Percentiles rank a stretch among this genome's conserved stretches.
Evolutionary conservation across 345 rosid species (phyloP).

Genomic region (Syzygium aqueum): DNA sequence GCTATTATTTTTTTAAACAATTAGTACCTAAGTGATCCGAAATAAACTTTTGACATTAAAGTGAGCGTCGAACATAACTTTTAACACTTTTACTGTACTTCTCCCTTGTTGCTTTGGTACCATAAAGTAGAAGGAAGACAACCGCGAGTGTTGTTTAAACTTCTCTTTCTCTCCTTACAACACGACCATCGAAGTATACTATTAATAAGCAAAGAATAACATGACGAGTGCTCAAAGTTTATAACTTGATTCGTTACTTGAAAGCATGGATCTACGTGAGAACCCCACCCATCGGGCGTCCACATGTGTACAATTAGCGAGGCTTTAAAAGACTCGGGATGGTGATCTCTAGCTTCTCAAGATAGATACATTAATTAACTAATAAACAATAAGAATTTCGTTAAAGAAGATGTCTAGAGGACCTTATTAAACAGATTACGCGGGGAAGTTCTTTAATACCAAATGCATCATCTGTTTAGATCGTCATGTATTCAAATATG

Average conservation of each 20-base stretch:
- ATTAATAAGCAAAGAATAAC: neutral
- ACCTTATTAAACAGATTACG: neutral
- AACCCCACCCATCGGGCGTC: neutral
- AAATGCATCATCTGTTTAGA: neutral
- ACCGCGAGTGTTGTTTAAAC: neutral
- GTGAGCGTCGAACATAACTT: no score
- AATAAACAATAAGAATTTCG: neutral
- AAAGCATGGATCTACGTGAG: neutral
- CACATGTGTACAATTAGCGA: neutral
- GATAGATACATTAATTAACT: neutral
- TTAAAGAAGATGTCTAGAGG: neutral
- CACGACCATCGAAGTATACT: neutral
- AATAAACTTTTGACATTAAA: no score
- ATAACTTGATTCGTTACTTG: neutral
- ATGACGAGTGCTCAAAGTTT: neutral
- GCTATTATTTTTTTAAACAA: no score
- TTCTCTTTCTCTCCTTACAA: neutral
- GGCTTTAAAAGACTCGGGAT: neutral
- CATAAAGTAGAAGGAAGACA: neutral
- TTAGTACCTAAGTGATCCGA: no score
- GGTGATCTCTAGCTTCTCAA: neutral
- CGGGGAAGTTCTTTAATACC: neutral
- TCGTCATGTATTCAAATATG: neutral
- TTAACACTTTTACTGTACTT: no score
- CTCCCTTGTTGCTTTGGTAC: neutral